These are phyloP conservation scores for Mycena latifolia DNA, from an alignment of 768 basidiomycete species.

Conservation along the genomic window DNA sequence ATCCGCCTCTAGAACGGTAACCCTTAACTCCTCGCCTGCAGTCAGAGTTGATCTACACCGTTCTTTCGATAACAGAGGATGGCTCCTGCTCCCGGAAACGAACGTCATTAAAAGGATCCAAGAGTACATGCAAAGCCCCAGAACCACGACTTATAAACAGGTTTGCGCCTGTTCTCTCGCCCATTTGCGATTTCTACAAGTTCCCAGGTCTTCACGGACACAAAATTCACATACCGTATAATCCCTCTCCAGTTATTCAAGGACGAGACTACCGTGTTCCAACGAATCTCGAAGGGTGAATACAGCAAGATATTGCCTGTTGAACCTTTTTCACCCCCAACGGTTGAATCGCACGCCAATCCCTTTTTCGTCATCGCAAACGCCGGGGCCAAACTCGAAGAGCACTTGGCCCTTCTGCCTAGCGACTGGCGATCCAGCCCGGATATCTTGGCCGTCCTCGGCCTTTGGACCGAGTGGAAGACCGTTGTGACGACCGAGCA, in stretches of 20 bases:
- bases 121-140: neutral
- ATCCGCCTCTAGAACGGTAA: neutral
- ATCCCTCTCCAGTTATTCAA: constrained; percentile 4
- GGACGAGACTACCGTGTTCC: neutral
- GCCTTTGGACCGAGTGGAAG: neutral
- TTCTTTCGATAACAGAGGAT: constrained; percentile 5
- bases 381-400: constrained; percentile 14
- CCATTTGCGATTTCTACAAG: neutral
- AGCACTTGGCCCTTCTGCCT: constrained; percentile 2
- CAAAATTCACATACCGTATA: constrained; percentile 4
- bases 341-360: constrained; percentile 3
- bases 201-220: neutral
- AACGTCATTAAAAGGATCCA: neutral
- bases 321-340: neutral
- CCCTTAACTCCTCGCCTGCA: neutral
- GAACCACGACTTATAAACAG: constrained; percentile 6
- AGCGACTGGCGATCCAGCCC: neutral
- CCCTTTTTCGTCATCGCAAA: constrained; percentile 17
- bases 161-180: neutral
- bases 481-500: neutral
- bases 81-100: constrained; percentile 5
- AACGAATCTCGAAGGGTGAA: neutral
- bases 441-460: neutral
- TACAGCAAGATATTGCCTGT: neutral
- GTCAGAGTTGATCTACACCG: constrained; percentile 14